Evolutionary conservation across 1,284 basidiomycete species (phyloP), one percentile per base, ranked within the genome.

Genomic region (Takashimella koratensis): DNA sequence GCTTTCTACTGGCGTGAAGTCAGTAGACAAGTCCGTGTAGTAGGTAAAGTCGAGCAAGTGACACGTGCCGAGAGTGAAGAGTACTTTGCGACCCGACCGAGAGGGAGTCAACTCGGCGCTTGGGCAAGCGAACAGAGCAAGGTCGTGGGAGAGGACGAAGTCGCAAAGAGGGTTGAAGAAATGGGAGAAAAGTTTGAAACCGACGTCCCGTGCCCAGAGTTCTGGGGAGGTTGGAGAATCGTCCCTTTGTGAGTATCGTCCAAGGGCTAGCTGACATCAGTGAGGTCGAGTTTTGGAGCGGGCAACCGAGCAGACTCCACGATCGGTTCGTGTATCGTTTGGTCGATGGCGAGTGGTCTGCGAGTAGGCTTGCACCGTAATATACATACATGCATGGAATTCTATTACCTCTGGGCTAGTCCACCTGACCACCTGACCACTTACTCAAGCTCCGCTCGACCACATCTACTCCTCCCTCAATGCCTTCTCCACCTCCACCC

Each of bases 151-250:
- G 87, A 89, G 58, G 84, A 80, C 1, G 84, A 88, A 51, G 75
- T 99, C 6, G 79, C 82, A 48, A 75, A 79, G 19, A 80, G 84
- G 26, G 77, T 95, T 13, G 76, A 84, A 52, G 78, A 81, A 61
- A 70, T 86, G 10, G 80, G 85, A 68, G 76, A 81, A 45, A 79
- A 79, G 40, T 92, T 91, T 65, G 76, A 79, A 46, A 65, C 67
- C 24, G 77, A 84, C 48, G 80, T 97, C 8, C 87, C 90, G 0
- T 79, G 87, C 45, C 96, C 95, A 1, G 86, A 89, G 5, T 90
- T 90, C 74, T 99, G 96, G 96, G 95, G 95, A 54, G 95, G 95
- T 2, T 97, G 90, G 86, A 82, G 94, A 63, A 82, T 99, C 40
- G 80, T 97, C 5, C 96, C 96, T 13, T 83, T 83, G 88, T 94